These are phyloP conservation scores for Blepharisma stoltei DNA, from an alignment of 73 alveolate species.

Conservation along the genomic window DNA sequence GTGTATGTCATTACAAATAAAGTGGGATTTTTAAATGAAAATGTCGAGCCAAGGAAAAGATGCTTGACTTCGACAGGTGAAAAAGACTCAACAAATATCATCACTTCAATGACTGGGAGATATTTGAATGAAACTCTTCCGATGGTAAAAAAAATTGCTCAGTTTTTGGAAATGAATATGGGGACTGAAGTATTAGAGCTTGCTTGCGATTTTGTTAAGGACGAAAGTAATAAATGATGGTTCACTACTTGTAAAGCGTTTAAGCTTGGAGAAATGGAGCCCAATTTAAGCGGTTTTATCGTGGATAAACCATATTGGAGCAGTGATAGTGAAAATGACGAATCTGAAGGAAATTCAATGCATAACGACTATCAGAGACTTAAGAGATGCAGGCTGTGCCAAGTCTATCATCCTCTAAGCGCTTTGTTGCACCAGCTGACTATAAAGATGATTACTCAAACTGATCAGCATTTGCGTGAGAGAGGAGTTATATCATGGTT, in stretches of 20 bases:
- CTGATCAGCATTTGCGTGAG: conserved; percentile 60
- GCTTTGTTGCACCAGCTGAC: conserved; percentile 67
- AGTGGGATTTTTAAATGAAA: conserved; percentile 65
- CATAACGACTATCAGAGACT: not conserved
- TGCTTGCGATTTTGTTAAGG: conserved; percentile 92
- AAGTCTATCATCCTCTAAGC: conserved; percentile 58
- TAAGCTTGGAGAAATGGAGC: conserved; percentile 40
- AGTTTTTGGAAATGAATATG: conserved; percentile 72
- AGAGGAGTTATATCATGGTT: conserved; percentile 50
- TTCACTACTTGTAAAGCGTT: conserved; percentile 72
- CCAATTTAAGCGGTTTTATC: conserved; percentile 38
- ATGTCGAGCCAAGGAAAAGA: conserved; percentile 76
- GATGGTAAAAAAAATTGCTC: conserved; percentile 75
- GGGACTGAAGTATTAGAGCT: conserved; percentile 78
- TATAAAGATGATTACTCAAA: conserved; percentile 77
- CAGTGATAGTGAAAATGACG: conserved; percentile 44
- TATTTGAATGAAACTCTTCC: conserved; percentile 79
- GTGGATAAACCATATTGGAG: conserved; percentile 52
- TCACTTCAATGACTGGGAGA: conserved; percentile 85
- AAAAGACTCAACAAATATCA: conserved; percentile 68
- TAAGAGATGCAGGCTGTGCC: conserved; percentile 68
- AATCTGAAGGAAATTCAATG: not conserved
- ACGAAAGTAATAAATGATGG: conserved; percentile 93
- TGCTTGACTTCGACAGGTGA: conserved; percentile 76
- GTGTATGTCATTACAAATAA: conserved; percentile 87